Base-by-base conservation (phyloP, 768 basidiomycete genomes). In the Pleurotus cornucopiae region DNA sequence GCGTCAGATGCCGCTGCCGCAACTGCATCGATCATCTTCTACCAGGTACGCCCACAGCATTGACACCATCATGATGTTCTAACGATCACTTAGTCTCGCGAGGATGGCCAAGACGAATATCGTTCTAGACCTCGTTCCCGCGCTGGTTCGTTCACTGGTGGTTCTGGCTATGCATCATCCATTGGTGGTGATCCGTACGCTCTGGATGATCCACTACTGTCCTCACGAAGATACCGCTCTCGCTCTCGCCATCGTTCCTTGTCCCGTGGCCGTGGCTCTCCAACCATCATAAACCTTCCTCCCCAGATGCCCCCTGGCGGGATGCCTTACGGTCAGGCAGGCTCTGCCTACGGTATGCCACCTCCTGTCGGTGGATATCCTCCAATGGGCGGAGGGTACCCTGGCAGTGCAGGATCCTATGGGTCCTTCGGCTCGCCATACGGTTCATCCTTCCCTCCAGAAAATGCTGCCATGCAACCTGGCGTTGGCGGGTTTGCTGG, bases 1-100 rank as follows among this genome's bases (percentile, higher is more conserved):
- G 80, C 84, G 11, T 78, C 80, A 25, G 88, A 89, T 63, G 73
- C 85, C 0, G 87, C 88, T 1, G 86, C 86, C 14, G 79, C 83
- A 41, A 88, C 87, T 0, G 86, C 84, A 1, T 80, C 81, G 12
- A 71, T 76, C 23, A 78, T 88, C 34, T 86, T 85, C 55, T 76
- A 75, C 58, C 72, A 79, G 67, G 83, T 83, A 37, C 49, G 73
- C 62, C 5, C 6, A 4, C 38, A 9, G 21, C 38, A 43, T 38
- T 44, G 43, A 38, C n/a, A 13, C 49, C 25, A 13, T 37, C 12
- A 34, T 21, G 26, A n/a, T 26, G 18, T 16, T 44, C 26, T 38
- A n/a, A 25, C 58, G 38, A 7, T 53, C 25, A 7, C 16, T 18
- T 59, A 78, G 76, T 67, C 65, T 52, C 66, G 70, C 40, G 69